A percentile compares a stretch with the other conserved stretches of the same genome.
Evolutionary conservation across 805 yeast species (phyloP).

Genomic region (Candida awuae): DNA sequence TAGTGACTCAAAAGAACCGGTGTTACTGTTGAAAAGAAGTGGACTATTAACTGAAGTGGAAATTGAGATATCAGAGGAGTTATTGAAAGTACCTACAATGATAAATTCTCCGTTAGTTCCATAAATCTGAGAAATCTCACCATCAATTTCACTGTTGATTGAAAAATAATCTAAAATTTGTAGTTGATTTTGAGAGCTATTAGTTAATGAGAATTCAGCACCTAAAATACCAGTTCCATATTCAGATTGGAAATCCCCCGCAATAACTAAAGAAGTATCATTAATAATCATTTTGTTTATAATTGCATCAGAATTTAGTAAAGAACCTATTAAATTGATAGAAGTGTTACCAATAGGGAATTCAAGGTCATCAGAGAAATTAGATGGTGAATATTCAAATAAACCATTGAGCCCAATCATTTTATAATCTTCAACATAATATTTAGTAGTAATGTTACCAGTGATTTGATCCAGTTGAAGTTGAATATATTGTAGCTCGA

Average conservation of each 20-base stretch:
- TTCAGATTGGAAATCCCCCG: constrained; percentile 40
- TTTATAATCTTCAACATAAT: background rate
- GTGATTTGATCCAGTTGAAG: constrained; percentile 10
- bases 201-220: constrained; percentile 21
- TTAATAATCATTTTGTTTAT: constrained; percentile 30
- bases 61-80: constrained; percentile 27
- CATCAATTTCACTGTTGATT: constrained; percentile 31
- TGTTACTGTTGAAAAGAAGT: constrained; percentile 26
- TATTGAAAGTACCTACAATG: constrained; percentile 33
- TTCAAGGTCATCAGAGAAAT: constrained; percentile 36
- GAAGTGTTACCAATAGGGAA: constrained; percentile 41
- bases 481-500: constrained; percentile 34
- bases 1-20: constrained; percentile 36
- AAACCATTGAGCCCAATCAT: constrained; percentile 50
- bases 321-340: constrained; percentile 33
- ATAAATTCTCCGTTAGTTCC: constrained; percentile 31
- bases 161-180: constrained; percentile 5
- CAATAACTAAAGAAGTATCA: constrained; percentile 34
- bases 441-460: constrained; percentile 2
- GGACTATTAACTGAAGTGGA: constrained; percentile 18
- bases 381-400: constrained; percentile 70
- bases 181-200: constrained; percentile 12
- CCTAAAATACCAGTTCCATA: constrained; percentile 33
- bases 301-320: constrained; percentile 33
- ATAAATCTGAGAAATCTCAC: constrained; percentile 17